phyloP scores from a whole-genome alignment of 1,284 basidiomycete genomes.

The Tranzscheliella williamsii region DNA sequence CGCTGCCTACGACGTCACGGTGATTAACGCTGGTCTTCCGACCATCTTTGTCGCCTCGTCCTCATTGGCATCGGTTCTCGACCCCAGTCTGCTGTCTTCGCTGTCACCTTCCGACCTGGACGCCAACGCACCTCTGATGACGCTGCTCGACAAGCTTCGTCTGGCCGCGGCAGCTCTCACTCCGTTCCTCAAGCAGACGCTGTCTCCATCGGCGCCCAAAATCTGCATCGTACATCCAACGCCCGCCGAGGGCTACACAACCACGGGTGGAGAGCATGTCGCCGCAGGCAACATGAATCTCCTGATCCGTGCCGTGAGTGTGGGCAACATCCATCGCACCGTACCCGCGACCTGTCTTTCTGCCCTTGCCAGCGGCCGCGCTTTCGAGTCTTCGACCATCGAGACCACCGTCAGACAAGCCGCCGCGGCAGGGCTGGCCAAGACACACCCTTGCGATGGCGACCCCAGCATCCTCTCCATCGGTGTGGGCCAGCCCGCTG shows the following conservation, averaged over 20 bases:
- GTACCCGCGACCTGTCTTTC: conserved; percentile 54
- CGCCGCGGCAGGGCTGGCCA: not conserved
- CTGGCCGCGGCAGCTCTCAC: conserved; percentile 24
- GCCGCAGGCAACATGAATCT: conserved; percentile 31
- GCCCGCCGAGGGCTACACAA: conserved; percentile 22
- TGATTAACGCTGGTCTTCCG: conserved; percentile 55
- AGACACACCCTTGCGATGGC: not conserved
- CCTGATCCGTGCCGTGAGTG: conserved; percentile 48
- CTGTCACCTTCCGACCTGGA: conserved; percentile 40
- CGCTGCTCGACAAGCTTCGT: conserved; percentile 40
- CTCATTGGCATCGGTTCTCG: conserved; percentile 16
- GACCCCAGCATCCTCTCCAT: conserved; percentile 25
- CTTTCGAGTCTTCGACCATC: conserved; percentile 34
- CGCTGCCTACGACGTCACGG: conserved; percentile 19
- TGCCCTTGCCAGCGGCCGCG: conserved; percentile 39
- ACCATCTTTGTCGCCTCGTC: conserved; percentile 49
- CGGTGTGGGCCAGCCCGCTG: conserved; percentile 56
- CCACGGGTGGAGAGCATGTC: conserved; percentile 34
- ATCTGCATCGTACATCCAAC: conserved; percentile 54
- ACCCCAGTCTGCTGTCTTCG: conserved; percentile 1
- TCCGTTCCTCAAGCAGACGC: conserved; percentile 11
- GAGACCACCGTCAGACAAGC: conserved; percentile 1
- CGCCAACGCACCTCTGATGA: conserved; percentile 25
- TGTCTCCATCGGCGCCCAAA: conserved; percentile 53
- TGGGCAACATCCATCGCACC: conserved; percentile 54